Evolutionary conservation across 2,329 filamentous ascomycete species (phyloP), one percentile per base, ranked within the genome.

Genomic region (Aspergillus pseudonomiae): DNA sequence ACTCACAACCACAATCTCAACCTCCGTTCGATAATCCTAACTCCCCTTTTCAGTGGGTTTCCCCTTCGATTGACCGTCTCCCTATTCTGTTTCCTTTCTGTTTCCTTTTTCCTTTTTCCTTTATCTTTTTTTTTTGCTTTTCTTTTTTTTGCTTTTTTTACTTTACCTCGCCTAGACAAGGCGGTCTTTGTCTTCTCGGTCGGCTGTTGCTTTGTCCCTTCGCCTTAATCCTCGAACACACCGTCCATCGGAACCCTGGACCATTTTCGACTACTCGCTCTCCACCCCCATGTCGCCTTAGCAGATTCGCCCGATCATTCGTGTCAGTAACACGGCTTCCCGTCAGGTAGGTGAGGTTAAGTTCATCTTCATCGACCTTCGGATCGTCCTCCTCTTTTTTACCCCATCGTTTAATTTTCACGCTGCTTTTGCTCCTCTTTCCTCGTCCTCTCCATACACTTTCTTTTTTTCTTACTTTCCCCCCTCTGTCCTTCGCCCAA

Each of bases 201-300:
- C 39, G 10, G 7, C 7, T 14, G 48, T 11, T 26, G 26, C 48
- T 52, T 52, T 52, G 26, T 57, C 55, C 56, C 52, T 45, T 30
- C 41, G n/a, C 46, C 16, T 46, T 59, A 39, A 52, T 50, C 55
- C 45, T 52, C 41, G 46, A 61, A 41, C 43, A 61, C 63, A 59
- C 57, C 28, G 39, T 59, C 63, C 52, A 39, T 59, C 61, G 52
- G 57, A 63, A 61, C 58, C 63, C 54, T 65, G 60, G 59, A 59
- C 45, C 57, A 43, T 39, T 65, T 50, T 50, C 46, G 24, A 50
- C 46, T n/a, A 14, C 55, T 59, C 46, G 32, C 50, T 63, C 61
- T 65, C 61, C 54, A 54, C 28, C 71, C 63, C 67, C 67, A 75
- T 75, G 74, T 75, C 72, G 72, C 70, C 68, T 59, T 73, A 75